phyloP scores from a whole-genome alignment of 2,329 filamentous ascomycete genomes.

The Juglanconis juglandina region DNA sequence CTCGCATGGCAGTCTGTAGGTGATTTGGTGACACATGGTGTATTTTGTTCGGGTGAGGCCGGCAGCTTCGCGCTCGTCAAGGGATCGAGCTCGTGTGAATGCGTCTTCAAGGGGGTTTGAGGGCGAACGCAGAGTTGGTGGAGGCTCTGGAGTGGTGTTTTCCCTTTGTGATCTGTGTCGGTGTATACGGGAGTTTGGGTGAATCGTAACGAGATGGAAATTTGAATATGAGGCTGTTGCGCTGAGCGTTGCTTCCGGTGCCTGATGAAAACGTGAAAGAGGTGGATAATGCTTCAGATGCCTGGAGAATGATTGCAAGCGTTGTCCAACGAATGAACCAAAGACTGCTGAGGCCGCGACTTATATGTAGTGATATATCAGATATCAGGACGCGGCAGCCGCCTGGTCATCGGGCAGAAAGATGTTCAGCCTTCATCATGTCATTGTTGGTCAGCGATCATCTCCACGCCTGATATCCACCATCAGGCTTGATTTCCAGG shows the following conservation, averaged over 20 bases:
- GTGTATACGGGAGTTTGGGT: not conserved
- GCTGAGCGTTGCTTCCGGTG: not conserved
- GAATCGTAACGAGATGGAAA: not conserved
- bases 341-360: slow-evolving; percentile 3
- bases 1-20: slow-evolving; percentile 49
- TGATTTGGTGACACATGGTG: slow-evolving; percentile 47
- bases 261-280: not conserved
- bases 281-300: not conserved
- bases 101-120: not conserved
- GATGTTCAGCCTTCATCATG: slow-evolving; percentile 9
- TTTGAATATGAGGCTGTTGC: not conserved
- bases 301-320: not conserved
- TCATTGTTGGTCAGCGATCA: slow-evolving; percentile 6
- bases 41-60: not conserved
- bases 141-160: not conserved
- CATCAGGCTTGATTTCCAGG: not conserved
- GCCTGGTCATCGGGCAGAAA: slow-evolving; percentile 9
- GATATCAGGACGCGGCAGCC: slow-evolving; percentile 9
- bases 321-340: not conserved
- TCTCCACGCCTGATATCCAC: not conserved
- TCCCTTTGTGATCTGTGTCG: not conserved
- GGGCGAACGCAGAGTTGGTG: not conserved
- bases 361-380: slow-evolving; percentile 12
- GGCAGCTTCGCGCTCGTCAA: not conserved
- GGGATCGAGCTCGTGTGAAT: not conserved